Percentiles rank a stretch among this genome's conserved stretches.
These are phyloP conservation scores for Oldenlandia corymbosa DNA, from an alignment of 257 asterid genomes.

Conservation along the genomic window DNA sequence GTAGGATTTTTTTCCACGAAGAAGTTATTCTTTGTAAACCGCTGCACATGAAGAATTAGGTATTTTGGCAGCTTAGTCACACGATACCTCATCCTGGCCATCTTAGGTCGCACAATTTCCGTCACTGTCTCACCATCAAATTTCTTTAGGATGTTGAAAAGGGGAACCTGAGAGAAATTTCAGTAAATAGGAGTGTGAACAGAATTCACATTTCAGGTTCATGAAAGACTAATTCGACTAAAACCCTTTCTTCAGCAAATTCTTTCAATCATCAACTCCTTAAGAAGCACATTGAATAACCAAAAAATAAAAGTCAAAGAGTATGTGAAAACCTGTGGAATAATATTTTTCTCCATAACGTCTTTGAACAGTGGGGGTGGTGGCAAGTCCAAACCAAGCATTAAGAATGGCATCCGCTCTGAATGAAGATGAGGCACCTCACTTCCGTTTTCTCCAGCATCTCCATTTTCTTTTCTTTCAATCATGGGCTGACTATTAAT, in stretches of 20 bases:
- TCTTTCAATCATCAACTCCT: not conserved
- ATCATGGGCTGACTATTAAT: slow-evolving; percentile 38
- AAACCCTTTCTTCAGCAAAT: not conserved
- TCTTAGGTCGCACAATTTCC: slow-evolving; percentile 83
- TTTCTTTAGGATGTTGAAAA: slow-evolving; percentile 91
- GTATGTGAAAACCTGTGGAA: slow-evolving; percentile 71
- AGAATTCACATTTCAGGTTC: not conserved
- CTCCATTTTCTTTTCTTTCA: slow-evolving; percentile 38
- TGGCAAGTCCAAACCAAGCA: slow-evolving; percentile 98
- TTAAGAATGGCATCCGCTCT: slow-evolving; percentile 77
- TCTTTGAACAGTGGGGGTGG: slow-evolving; percentile 96
- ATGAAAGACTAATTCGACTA: not conserved
- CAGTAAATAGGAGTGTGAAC: slow-evolving; percentile 1
- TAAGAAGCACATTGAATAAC: slow-evolving; percentile 4
- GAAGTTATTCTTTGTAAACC: slow-evolving; percentile 91
- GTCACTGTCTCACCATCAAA: slow-evolving; percentile 90
- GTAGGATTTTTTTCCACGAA: slow-evolving; percentile 96
- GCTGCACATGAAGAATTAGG: slow-evolving; percentile 80
- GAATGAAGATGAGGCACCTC: slow-evolving; percentile 25
- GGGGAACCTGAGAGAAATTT: slow-evolving; percentile 63
- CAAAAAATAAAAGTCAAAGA: not conserved
- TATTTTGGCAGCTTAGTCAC: slow-evolving; percentile 75
- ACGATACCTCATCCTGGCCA: slow-evolving; percentile 94
- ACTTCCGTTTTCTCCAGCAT: slow-evolving; percentile 36
- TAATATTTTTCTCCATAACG: slow-evolving; percentile 92